Base-by-base conservation (phyloP, 352 stramenopile species). In the Phytophthora hybrid region DNA sequence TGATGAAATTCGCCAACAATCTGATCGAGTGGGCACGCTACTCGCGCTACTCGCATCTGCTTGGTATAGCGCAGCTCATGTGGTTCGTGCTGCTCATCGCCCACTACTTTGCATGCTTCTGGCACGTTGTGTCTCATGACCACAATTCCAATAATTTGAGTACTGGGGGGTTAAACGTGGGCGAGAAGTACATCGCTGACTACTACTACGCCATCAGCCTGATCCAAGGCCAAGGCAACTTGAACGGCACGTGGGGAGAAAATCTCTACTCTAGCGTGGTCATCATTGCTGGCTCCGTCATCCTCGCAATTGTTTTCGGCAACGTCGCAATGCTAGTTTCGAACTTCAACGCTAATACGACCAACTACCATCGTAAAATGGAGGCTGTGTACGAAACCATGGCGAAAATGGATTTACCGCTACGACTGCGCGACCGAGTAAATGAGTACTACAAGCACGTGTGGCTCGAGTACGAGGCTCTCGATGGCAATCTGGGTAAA, bases 281-380 rank as follows among this genome's bases (percentile, higher is more conserved):
- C 11, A 70, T 88, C n/a, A 69, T 92, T 4, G 3, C 80, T 0
- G 83, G 86, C 5, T 84, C 84, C 0, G 59, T 91, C 32, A 31
- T 84, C 0, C 59, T 93, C 1, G 84, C 83, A 2, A 80, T 90
- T 16, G 69, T 92, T 3, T 92, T 91, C 29, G 84, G 82, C n/a
- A 49, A 90, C 52, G 84, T 93, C 9, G 77, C 74, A 0, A 81
- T 92, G 47, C 76, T 85, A 5, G 81, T 93, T 2, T 74, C 76
- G 9, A 92, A 86, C 46, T 87, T 91, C 53, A 84, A 80, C 34
- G 77, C 77, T 1, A 84, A 78, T 31, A 61, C 59, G 0, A 87
- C 79, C 1, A 82, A 74, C 19, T 93, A 91, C 66, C 75, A 87
- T 23, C 80, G 77, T 23, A 92, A 92, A 53, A 89, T 91, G 81